Evolutionary conservation across 192 early-diverging fungal species (phyloP).

Genomic region (Coemansia sp.): DNA sequence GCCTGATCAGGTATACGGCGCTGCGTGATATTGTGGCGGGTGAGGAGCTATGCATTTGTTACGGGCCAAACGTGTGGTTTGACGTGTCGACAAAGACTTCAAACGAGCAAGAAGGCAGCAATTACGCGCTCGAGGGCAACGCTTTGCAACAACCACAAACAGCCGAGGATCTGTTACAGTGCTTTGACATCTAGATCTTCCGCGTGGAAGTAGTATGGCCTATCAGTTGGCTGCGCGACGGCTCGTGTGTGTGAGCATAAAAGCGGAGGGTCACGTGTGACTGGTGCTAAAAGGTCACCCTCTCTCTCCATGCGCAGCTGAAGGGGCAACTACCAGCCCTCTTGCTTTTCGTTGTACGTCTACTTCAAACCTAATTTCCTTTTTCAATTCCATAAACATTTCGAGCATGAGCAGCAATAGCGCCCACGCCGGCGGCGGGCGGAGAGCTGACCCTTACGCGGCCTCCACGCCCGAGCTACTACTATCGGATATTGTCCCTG

Average conservation of each 20-base stretch:
- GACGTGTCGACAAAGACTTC: conserved; percentile 45
- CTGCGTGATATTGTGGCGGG: conserved; percentile 56
- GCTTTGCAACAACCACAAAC: neutral
- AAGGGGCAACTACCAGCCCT: neutral
- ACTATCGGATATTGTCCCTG: conserved; percentile 20
- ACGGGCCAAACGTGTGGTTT: conserved; percentile 69
- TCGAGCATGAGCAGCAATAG: neutral
- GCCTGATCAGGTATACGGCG: conserved; percentile 62
- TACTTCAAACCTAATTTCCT: neutral
- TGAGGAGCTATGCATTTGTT: conserved; percentile 70
- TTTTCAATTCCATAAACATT: neutral
- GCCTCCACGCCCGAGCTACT: conserved; percentile 46
- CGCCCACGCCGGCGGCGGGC: neutral
- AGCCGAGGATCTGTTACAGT: conserved; percentile 10
- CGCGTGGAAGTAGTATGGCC: neutral
- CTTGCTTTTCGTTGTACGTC: neutral
- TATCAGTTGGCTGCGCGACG: neutral
- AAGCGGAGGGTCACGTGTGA: neutral
- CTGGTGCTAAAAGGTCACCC: neutral
- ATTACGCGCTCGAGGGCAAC: neutral
- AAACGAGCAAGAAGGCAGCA: neutral
- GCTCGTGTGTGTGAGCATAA: neutral
- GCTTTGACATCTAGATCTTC: conserved; percentile 1
- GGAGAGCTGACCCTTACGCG: conserved; percentile 18
- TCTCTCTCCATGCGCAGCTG: neutral